These are phyloP conservation scores for Leishmania major DNA, from an alignment of 208 protist species.

Conservation along the genomic window DNA sequence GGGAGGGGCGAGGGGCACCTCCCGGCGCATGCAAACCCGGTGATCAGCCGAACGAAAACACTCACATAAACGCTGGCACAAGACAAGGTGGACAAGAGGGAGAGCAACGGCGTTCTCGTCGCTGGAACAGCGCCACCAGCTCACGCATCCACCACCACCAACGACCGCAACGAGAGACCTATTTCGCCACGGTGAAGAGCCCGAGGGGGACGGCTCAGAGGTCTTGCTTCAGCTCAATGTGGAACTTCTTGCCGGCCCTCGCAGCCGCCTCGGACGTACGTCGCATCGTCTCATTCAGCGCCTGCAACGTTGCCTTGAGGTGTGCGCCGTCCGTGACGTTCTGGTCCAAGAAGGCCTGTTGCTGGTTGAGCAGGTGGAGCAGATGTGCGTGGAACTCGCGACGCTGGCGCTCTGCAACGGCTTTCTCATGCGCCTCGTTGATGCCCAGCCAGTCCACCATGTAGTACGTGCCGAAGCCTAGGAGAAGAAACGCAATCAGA, in stretches of 20 bases:
- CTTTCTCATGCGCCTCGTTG: conserved; percentile 14
- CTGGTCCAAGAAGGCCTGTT: background rate
- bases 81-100: background rate
- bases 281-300: conserved; percentile 15
- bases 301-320: background rate
- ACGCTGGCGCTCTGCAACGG: background rate
- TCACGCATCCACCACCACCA: background rate
- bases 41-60: background rate
- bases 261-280: conserved; percentile 30
- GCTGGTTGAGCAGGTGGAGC: conserved; percentile 16
- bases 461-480: conserved; percentile 32
- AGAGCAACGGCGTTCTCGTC: background rate
- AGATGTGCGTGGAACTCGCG: conserved; percentile 15
- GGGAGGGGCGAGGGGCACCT: background rate
- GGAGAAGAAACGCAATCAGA: conserved; percentile 27
- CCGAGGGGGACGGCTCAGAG: conserved; percentile 6
- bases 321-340: background rate
- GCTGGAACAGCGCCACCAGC: background rate
- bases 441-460: conserved; percentile 20
- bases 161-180: background rate
- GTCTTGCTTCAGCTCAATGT: conserved; percentile 22
- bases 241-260: conserved; percentile 31
- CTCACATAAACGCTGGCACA: background rate
- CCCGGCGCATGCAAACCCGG: background rate
- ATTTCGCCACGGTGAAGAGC: background rate